Evolutionary conservation across 2,329 filamentous ascomycete genomes (phyloP).

Genomic region (Diaporthe citri): DNA sequence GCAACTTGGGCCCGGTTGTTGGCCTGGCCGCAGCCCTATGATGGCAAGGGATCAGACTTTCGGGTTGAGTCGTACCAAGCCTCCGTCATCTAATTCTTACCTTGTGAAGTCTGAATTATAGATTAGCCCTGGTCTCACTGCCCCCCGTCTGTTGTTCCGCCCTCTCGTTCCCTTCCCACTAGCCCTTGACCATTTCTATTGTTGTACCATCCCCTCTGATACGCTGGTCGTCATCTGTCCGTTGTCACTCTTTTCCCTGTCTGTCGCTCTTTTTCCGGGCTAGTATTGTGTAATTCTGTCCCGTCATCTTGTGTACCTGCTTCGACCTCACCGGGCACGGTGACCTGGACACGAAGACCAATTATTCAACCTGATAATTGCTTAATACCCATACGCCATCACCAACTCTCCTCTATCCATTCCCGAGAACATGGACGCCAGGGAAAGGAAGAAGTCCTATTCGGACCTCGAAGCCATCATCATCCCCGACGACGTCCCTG

Average conservation of each 20-base stretch:
- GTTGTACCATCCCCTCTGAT: conserved; percentile 15
- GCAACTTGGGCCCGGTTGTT: not conserved
- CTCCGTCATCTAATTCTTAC: conserved; percentile 28
- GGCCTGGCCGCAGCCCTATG: conserved; percentile 19
- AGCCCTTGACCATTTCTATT: conserved; percentile 24
- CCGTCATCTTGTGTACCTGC: not conserved
- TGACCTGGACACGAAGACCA: conserved; percentile 7
- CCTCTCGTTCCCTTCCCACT: conserved; percentile 9
- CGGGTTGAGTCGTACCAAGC: not conserved
- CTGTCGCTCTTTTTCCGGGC: not conserved
- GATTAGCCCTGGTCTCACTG: conserved; percentile 19
- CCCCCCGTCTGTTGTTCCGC: not conserved
- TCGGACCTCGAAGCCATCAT: conserved; percentile 38
- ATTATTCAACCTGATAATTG: conserved; percentile 17
- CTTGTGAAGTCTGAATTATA: conserved; percentile 25
- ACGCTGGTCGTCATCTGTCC: conserved; percentile 25
- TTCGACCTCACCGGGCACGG: conserved; percentile 21
- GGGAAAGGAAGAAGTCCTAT: conserved; percentile 33
- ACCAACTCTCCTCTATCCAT: not conserved
- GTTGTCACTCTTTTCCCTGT: conserved; percentile 17
- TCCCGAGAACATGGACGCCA: not conserved
- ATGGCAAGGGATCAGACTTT: conserved; percentile 6
- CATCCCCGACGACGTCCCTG: not conserved
- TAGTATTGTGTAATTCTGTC: conserved; percentile 5
- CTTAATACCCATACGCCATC: conserved; percentile 6